These are phyloP conservation scores for Lepidium aucheri DNA, from an alignment of 345 rosid genomes.

Conservation along the genomic window DNA sequence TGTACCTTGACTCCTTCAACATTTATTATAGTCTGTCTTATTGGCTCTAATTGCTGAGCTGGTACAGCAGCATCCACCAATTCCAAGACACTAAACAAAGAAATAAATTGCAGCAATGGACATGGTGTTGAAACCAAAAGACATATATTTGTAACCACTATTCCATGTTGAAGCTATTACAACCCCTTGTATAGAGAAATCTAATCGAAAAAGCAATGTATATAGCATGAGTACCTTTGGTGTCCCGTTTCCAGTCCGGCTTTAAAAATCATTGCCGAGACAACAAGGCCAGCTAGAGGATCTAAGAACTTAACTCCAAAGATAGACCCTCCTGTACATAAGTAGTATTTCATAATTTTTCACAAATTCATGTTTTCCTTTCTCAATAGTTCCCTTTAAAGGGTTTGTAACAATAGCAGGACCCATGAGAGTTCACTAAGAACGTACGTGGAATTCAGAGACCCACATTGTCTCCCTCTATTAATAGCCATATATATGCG, in stretches of 20 bases:
- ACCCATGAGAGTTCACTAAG: not conserved
- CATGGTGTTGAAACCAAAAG: constrained; percentile 9
- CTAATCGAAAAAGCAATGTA: not conserved
- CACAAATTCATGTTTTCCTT: not conserved
- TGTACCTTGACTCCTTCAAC: constrained; percentile 84
- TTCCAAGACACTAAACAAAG: constrained; percentile 60
- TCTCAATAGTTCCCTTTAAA: not conserved
- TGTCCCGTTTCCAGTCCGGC: constrained; percentile 78
- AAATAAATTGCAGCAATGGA: constrained; percentile 17
- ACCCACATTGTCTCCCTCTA: not conserved
- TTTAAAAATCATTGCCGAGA: constrained; percentile 78
- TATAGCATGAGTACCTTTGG: constrained; percentile 51
- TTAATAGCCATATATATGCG: not conserved
- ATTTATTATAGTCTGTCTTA: constrained; percentile 57
- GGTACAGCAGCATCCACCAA: constrained; percentile 96
- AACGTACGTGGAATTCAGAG: not conserved
- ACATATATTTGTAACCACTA: not conserved
- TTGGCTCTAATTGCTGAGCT: constrained; percentile 55
- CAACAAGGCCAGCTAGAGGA: constrained; percentile 90
- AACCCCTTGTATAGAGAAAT: not conserved
- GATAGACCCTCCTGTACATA: constrained; percentile 76
- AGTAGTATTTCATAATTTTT: not conserved
- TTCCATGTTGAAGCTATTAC: not conserved
- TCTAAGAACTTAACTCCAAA: constrained; percentile 79
- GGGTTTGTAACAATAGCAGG: not conserved